phyloP scores from a whole-genome alignment of 441 rosid genomes.

The Biscutella laevigata region DNA sequence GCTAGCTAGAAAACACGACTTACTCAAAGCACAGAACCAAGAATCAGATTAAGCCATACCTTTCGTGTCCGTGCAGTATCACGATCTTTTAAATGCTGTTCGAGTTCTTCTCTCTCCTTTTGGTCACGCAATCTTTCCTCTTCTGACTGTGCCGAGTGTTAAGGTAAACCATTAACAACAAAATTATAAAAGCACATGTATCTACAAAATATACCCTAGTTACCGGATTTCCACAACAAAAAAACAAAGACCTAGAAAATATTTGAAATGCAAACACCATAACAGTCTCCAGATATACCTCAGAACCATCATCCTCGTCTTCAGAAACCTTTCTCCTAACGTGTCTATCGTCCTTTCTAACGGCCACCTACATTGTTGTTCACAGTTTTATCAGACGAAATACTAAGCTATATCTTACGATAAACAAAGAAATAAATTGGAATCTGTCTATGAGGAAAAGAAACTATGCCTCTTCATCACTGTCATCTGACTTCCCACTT shows the following conservation, averaged over 20 bases:
- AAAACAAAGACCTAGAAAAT: background rate
- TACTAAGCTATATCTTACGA: constrained; percentile 19
- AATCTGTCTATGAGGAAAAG: constrained; percentile 19
- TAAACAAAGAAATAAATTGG: constrained; percentile 11
- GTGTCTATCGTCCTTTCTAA: constrained; percentile 37
- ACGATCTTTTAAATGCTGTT: constrained; percentile 70
- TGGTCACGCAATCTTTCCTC: constrained; percentile 89
- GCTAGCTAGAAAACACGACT: too few species aligned
- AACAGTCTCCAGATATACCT: constrained; percentile 39
- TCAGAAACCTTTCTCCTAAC: constrained; percentile 49
- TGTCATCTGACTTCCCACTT: constrained; percentile 57
- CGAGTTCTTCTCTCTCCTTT: constrained; percentile 81
- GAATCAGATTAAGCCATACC: too few species aligned
- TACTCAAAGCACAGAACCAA: too few species aligned
- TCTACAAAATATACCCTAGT: background rate
- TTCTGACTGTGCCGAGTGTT: constrained; percentile 55
- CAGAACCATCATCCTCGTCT: constrained; percentile 66
- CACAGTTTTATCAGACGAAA: constrained; percentile 15
- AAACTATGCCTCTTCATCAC: constrained; percentile 57
- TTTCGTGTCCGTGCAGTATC: constrained; percentile 78
- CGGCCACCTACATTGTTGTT: constrained; percentile 43
- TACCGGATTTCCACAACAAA: background rate
- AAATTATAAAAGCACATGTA: constrained; percentile 1
- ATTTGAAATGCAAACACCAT: constrained; percentile 4
- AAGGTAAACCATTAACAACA: constrained; percentile 17